Percentiles rank a stretch among this genome's conserved stretches.
Evolutionary conservation across 148 eudicot genomes (phyloP).

Genomic region (Vaccinium darrowii): DNA sequence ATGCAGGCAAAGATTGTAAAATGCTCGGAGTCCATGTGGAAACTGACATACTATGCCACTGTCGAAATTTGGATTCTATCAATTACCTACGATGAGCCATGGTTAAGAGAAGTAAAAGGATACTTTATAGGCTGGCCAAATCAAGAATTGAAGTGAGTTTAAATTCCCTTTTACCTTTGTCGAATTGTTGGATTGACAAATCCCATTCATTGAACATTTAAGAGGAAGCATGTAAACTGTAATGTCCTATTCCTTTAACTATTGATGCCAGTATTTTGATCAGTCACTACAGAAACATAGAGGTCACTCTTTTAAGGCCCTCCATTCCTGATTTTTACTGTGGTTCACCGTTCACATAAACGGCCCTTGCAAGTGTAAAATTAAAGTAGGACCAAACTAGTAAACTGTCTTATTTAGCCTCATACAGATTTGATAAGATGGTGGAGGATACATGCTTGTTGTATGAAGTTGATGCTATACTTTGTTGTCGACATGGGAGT

Average conservation of each 20-base stretch:
- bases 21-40: slow-evolving; percentile 93
- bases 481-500: not conserved
- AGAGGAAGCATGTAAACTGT: not conserved
- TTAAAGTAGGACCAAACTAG: not conserved
- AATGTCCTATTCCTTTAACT: not conserved
- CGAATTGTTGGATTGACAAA: not conserved
- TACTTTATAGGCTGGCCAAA: slow-evolving; percentile 83
- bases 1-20: slow-evolving; percentile 59
- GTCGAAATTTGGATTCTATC: slow-evolving; percentile 57
- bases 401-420: not conserved
- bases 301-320: not conserved
- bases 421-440: not conserved
- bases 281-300: not conserved
- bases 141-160: slow-evolving; percentile 79
- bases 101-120: slow-evolving; percentile 62
- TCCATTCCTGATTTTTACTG: not conserved
- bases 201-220: not conserved
- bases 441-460: not conserved
- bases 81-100: slow-evolving; percentile 55
- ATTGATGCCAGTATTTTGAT: not conserved
- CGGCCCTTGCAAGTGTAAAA: not conserved
- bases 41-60: slow-evolving; percentile 76
- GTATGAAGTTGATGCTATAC: slow-evolving; percentile 1
- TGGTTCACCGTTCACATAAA: not conserved
- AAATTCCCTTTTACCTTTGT: not conserved